A percentile compares a stretch with the other conserved stretches of the same genome.
Evolutionary conservation across 768 basidiomycete species (phyloP).

Genomic region (Paxillus ammoniavirescens): DNA sequence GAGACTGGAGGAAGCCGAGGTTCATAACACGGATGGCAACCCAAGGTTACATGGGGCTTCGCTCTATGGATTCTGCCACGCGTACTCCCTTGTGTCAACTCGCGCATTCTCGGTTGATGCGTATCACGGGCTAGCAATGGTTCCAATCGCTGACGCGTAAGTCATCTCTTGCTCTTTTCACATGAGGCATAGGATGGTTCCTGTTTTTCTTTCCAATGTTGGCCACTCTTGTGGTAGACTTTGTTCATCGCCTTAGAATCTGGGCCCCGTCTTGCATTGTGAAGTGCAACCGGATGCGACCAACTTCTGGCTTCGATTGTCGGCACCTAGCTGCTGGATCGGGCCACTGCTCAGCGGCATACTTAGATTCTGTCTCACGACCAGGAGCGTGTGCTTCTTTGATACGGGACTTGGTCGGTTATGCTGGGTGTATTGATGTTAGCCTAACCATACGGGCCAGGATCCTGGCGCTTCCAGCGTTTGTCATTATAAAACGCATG

Average conservation of each 20-base stretch:
- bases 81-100: conserved; percentile 68
- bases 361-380: background rate
- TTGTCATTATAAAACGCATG: no score
- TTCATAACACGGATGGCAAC: background rate
- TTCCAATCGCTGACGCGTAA: conserved; percentile 82
- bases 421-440: background rate
- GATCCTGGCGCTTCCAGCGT: no score
- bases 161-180: conserved; percentile 25
- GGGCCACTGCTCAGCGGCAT: no score
- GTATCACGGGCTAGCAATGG: conserved; percentile 79
- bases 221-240: background rate
- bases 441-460: no score
- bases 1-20: background rate
- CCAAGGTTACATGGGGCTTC: conserved; percentile 16
- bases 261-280: conserved; percentile 13
- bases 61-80: conserved; percentile 30
- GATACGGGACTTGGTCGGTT: background rate
- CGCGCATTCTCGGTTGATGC: conserved; percentile 82
- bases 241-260: background rate
- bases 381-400: background rate
- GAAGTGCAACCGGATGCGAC: conserved; percentile 3
- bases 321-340: background rate
- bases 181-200: conserved; percentile 4
- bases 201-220: no score
- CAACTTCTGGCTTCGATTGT: background rate